phyloP scores from a whole-genome alignment of 2,329 filamentous ascomycete species.

The Pezicula neosporulosa region DNA sequence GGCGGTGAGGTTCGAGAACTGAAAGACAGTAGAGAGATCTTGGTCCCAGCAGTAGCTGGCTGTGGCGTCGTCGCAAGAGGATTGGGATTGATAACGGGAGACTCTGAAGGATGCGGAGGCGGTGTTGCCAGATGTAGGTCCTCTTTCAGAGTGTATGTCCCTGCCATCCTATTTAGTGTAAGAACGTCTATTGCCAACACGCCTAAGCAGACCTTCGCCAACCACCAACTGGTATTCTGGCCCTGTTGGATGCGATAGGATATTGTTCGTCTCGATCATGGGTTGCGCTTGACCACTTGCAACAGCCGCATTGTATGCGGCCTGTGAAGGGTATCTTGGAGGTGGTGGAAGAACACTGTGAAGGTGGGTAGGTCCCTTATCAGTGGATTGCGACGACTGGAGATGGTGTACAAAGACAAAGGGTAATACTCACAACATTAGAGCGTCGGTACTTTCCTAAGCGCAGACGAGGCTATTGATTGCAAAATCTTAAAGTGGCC shows the following conservation, averaged over 20 bases:
- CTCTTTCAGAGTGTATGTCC: slow-evolving; percentile 87
- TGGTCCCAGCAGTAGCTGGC: slow-evolving; percentile 82
- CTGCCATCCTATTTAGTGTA: slow-evolving; percentile 39
- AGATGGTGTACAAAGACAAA: not conserved
- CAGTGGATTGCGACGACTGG: slow-evolving; percentile 10
- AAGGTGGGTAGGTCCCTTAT: slow-evolving; percentile 10
- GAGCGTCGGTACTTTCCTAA: slow-evolving; percentile 10
- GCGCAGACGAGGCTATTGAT: slow-evolving; percentile 39
- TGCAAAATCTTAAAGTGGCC: too few species aligned
- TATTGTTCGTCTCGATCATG: slow-evolving; percentile 93
- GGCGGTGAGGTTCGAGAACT: slow-evolving; percentile 35
- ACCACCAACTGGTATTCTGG: slow-evolving; percentile 87
- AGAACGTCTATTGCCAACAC: not conserved
- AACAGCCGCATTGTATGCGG: slow-evolving; percentile 69
- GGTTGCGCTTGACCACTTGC: slow-evolving; percentile 65
- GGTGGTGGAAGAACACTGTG: slow-evolving; percentile 73
- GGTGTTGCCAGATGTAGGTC: slow-evolving; percentile 90
- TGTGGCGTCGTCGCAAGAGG: slow-evolving; percentile 82
- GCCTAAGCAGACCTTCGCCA: slow-evolving; percentile 68
- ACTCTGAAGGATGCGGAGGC: slow-evolving; percentile 91
- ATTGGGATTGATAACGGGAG: slow-evolving; percentile 82
- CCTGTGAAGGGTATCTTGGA: slow-evolving; percentile 75
- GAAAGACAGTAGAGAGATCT: slow-evolving; percentile 65
- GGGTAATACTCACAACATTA: slow-evolving; percentile 25
- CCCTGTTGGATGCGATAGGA: slow-evolving; percentile 73